Base-by-base conservation (phyloP, 2,329 filamentous ascomycete species). In the Xylaria sp. region DNA sequence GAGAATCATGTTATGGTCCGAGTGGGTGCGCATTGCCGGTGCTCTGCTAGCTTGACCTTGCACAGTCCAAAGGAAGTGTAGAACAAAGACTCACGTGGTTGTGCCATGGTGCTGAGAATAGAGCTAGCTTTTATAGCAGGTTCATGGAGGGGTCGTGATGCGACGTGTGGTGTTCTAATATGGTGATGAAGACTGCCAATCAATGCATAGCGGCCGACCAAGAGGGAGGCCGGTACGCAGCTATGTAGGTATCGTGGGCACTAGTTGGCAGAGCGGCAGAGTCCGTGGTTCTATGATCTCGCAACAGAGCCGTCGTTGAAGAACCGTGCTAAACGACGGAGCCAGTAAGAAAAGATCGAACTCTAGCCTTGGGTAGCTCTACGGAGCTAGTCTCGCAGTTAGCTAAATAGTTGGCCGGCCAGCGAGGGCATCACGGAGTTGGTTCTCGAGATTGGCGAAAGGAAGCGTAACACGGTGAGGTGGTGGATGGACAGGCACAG, bases 41-140 rank as follows among this genome's bases (percentile, higher is more conserved):
- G 27, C n/a, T 3, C 27, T 41, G 33, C 47, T 19, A 23, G 41
- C 15, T 7, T n/a, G n/a, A n/a, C n/a, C n/a, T n/a, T n/a, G 15
- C 19, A 13, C 10, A 38, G 15, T n/a, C 10, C 25, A 40, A n/a
- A 33, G 25, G 35, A 15, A 46, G 29, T 27, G 15, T 10, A 31
- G 46, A 15, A 38, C 37, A 43, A 67, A 53, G 21, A 70, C 71
- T 11, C 70, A 73, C 71, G 63, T 66, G 69, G 67, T 48, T 68
- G 51, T 52, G 70, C 61, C 71, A 73, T 73, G 53, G 48, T 71
- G 62, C 47, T 54, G 37, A 61, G 41, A 38, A 55, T 38, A 37
- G 52, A 46, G n/a, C 29, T 63, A 25, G 40, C 6, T 55, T 43
- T 35, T 49, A 54, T 23, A 48, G 29, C 38, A 31, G 44, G 62